Evolutionary conservation across 345 rosid species (phyloP), one percentile per base, ranked within the genome.

Genomic region (Rhizophora apiculata): DNA sequence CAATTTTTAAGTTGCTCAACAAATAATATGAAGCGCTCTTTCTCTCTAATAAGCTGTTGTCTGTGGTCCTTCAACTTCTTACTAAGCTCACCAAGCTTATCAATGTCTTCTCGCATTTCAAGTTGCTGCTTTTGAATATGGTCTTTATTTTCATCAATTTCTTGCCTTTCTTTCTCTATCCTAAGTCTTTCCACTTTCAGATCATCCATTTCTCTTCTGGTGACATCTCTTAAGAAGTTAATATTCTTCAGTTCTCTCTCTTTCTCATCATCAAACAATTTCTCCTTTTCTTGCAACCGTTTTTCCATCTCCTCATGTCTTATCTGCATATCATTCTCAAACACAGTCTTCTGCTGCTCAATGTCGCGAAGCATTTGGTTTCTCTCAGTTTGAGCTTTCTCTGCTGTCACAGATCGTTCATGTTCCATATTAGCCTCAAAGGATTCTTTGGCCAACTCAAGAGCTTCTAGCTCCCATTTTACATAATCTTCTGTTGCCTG

Each of bases 121-220:
- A 83, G 82, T 71, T 88, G 96, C 32, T 92, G 91, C 79, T 81
- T 93, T 82, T 88, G 87, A 55, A 95, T 85, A 83, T 86, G 86
- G 56, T 60, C 86, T 79, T 87, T 88, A 70, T 91, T 87, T 59
- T 83, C 85, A 49, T 75, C 80, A 71, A 87, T 73, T 68, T 86
- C 96, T 67, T 77, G 78, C 78, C 82, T 88, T 63, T 89, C 97
- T 74, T 83, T 88, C 67, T 81, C 87, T 69, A 88, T 68, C 70
- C 85, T 79, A 16, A 64, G 60, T 71, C 98, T 83, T 72, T 88
- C 96, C 49, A 63, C 76, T 81, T 84, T 88, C 92, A 85, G 30
- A 24, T 95, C 99, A 31, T 85, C 87, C 97, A 92, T 95, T 78
- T 90, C 97, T 76, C 86, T 88, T 74, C 88, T 83, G 51, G 92